Percentiles rank a stretch among this genome's conserved stretches.
Evolutionary conservation across 1,139 yeast species (phyloP).

Genomic region (Geotrichum histeridarum): DNA sequence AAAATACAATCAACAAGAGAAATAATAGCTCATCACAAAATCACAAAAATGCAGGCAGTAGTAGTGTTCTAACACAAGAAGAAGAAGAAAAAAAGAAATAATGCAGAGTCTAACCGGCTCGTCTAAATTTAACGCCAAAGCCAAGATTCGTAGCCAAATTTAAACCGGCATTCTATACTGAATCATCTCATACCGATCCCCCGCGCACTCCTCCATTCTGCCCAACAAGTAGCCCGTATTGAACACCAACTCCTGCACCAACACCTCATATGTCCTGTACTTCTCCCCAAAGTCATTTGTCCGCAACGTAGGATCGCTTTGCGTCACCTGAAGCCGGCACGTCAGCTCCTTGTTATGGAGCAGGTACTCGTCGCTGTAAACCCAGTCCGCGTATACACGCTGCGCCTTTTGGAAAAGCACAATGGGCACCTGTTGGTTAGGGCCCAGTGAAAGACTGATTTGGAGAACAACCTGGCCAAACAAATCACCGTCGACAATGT

Average conservation of each 20-base stretch:
- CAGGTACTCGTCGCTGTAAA: constrained; percentile 22
- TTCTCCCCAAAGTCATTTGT: constrained; percentile 22
- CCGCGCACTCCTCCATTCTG: constrained; percentile 3
- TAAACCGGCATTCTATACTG: constrained; percentile 1
- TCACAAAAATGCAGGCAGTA: neutral
- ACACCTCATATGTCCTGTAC: constrained; percentile 20
- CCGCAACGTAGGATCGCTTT: constrained; percentile 16
- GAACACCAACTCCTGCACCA: constrained; percentile 23
- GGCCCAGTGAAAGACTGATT: constrained; percentile 16
- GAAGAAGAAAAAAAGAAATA: neutral
- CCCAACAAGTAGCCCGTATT: constrained; percentile 25
- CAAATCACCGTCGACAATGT: constrained; percentile 23
- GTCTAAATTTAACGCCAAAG: no score
- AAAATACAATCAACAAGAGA: neutral
- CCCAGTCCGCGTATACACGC: constrained; percentile 25
- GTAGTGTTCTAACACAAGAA: no score
- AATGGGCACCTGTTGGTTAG: constrained; percentile 11
- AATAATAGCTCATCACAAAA: neutral
- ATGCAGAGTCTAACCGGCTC: neutral
- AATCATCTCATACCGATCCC: constrained; percentile 8
- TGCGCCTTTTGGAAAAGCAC: constrained; percentile 21
- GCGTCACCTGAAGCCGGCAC: constrained; percentile 22
- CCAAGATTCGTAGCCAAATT: no score
- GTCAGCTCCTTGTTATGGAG: constrained; percentile 25
- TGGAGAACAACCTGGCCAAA: constrained; percentile 24